Base-by-base conservation (phyloP, 768 basidiomycete species). In the Amanita pseudoporphyria region DNA sequence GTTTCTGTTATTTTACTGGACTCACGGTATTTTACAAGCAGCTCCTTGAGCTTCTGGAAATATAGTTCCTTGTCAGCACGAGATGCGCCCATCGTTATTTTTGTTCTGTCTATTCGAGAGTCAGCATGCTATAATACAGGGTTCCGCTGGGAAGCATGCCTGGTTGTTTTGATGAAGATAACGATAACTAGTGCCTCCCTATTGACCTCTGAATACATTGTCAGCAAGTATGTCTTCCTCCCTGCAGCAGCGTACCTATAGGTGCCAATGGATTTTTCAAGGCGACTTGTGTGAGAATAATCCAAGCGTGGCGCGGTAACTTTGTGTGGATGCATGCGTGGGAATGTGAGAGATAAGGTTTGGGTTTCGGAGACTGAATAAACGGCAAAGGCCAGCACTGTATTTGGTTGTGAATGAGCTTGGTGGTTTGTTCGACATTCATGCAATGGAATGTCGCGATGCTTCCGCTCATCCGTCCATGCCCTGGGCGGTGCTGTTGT, bases 251-350 rank as follows among this genome's bases (percentile, higher is more conserved):
- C 73, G 36, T 64, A 84, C 86, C 84, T 73, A 68, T 60, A 68
- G 62, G 87, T 87, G 86, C 73, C 87, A 90, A 89, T 72, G 88
- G 88, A 89, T 90, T 76, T 90, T 91, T 91, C 82, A 91, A 91
- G 88, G 87, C 86, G 72, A 28, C 26, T 28, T 28, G 26, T 28
- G 26, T 28, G 7, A 62, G 65, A 67, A 58, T 60, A 60, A 58
- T 54, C 52, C 49, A 54, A 52, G 53, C 54, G 54, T 55, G 52
- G 22, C 6, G 57, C 52, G 54, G 45, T 59, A 60, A 56, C 54
- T 66, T 63, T 69, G 52, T 71, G 71, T 70, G 65, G 64, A 68
- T 62, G 40, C 31, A 12, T 42, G 42, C 62, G 67, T 67, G 62
- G 51, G 66, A 66, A 64, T 30, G 22, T 66, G 40, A 40, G 30